Evolutionary conservation across 371 early-diverging fungal species (phyloP).

Genomic region (Mucor mucedo): DNA sequence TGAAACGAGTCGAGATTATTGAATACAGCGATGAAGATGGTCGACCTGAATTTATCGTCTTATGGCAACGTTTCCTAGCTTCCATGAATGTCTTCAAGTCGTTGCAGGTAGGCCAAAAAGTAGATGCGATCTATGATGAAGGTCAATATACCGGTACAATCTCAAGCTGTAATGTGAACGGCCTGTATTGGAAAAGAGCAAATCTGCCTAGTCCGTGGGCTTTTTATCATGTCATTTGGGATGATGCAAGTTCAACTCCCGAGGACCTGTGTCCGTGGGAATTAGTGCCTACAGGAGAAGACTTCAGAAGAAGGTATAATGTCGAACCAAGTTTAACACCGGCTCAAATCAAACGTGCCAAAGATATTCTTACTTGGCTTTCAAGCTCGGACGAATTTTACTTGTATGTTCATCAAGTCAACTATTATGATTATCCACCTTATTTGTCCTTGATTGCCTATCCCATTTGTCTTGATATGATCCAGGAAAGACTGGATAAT

Average conservation of each 20-base stretch:
- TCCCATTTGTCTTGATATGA: slow-evolving; percentile 70
- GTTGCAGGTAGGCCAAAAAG: slow-evolving; percentile 56
- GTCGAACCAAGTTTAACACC: slow-evolving; percentile 19
- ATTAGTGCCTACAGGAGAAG: slow-evolving; percentile 43
- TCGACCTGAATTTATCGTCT: slow-evolving; percentile 72
- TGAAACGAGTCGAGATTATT: slow-evolving; percentile 54
- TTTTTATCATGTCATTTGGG: slow-evolving; percentile 62
- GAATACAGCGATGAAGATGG: slow-evolving; percentile 77
- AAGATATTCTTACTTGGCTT: slow-evolving; percentile 44
- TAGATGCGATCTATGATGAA: slow-evolving; percentile 72
- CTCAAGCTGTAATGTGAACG: slow-evolving; percentile 35
- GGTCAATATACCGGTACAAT: slow-evolving; percentile 65
- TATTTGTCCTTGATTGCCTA: slow-evolving; percentile 73
- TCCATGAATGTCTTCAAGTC: slow-evolving; percentile 54
- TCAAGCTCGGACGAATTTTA: slow-evolving; percentile 50
- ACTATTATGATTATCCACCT: slow-evolving; percentile 66
- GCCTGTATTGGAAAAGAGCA: slow-evolving; percentile 42
- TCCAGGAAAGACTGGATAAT: slow-evolving; percentile 59
- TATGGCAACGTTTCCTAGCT: slow-evolving; percentile 66
- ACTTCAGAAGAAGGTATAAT: slow-evolving; percentile 44
- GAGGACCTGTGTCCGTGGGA: slow-evolving; percentile 63
- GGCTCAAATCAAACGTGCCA: slow-evolving; percentile 37
- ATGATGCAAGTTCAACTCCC: slow-evolving; percentile 37
- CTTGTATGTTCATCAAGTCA: slow-evolving; percentile 71
- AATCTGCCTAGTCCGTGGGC: slow-evolving; percentile 57